phyloP scores from a whole-genome alignment of 148 eudicot genomes.

The Rhododendron mucronatum region DNA sequence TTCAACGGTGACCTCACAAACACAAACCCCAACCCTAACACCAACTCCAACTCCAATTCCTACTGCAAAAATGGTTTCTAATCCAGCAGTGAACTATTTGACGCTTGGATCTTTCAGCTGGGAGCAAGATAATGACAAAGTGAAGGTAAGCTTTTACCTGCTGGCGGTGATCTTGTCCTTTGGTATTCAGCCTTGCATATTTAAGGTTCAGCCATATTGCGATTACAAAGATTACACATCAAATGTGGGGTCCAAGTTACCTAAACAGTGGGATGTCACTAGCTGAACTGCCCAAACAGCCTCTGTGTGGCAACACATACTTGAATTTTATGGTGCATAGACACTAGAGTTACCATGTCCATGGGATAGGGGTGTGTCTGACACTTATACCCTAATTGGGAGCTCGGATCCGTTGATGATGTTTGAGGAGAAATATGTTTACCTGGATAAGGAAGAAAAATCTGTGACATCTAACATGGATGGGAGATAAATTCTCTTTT shows the following conservation, averaged over 20 bases:
- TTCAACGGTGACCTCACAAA: conserved; percentile 24
- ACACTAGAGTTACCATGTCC: background rate
- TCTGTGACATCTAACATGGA: background rate
- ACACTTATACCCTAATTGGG: background rate
- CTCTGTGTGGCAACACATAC: background rate
- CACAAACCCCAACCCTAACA: conserved; percentile 7
- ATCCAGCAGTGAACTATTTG: conserved; percentile 44
- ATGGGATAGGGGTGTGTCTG: background rate
- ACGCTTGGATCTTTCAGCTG: conserved; percentile 81
- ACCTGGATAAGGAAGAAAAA: background rate
- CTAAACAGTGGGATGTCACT: background rate
- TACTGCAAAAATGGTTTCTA: conserved; percentile 27
- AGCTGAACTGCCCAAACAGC: background rate
- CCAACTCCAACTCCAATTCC: conserved; percentile 27
- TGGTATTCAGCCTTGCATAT: background rate
- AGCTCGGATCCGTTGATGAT: background rate
- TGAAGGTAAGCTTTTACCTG: conserved; percentile 49
- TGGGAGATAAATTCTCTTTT: background rate
- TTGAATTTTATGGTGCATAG: background rate
- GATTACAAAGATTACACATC: background rate
- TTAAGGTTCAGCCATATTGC: background rate
- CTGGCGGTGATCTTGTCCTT: background rate
- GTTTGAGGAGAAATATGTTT: background rate
- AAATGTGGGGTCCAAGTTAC: background rate
- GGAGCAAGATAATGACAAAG: conserved; percentile 86